These are phyloP conservation scores for Pyricularia sp. DNA, from an alignment of 2,329 filamentous ascomycete species.

Conservation along the genomic window DNA sequence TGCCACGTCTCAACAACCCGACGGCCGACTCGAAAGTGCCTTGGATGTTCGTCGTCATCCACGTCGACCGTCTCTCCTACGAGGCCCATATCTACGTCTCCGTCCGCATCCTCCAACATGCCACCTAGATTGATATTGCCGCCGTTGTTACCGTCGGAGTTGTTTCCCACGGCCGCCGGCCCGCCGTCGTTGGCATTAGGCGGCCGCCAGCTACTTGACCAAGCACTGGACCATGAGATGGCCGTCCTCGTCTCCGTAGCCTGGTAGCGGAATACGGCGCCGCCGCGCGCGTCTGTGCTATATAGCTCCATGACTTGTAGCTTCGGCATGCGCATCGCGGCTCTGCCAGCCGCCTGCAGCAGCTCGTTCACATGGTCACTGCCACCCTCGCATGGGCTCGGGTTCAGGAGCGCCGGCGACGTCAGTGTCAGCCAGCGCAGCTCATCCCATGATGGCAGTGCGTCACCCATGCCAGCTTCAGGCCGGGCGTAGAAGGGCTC, in stretches of 20 bases:
- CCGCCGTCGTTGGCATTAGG: not conserved
- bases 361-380: conserved; percentile 13
- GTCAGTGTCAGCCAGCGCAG: conserved; percentile 17
- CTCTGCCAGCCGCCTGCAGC: conserved; percentile 13
- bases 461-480: not conserved
- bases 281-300: conserved; percentile 14
- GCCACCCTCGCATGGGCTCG: conserved; percentile 11
- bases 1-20: conserved; percentile 3
- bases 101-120: not conserved
- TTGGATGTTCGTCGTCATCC: conserved; percentile 3
- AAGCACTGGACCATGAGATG: conserved; percentile 11
- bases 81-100: not conserved
- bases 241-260: conserved; percentile 7
- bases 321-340: conserved; percentile 17
- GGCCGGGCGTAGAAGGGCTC: conserved; percentile 11
- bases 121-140: not conserved
- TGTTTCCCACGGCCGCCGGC: not conserved
- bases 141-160: not conserved
- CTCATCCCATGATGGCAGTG: conserved; percentile 12
- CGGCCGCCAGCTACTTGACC: not conserved
- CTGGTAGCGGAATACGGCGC: conserved; percentile 17
- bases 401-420: conserved; percentile 8
- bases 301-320: conserved; percentile 17
- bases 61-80: not conserved
- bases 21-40: conserved; percentile 1